Conservation (phyloP, 2,329 filamentous ascomycete species). For the Septoria linicola region DNA sequence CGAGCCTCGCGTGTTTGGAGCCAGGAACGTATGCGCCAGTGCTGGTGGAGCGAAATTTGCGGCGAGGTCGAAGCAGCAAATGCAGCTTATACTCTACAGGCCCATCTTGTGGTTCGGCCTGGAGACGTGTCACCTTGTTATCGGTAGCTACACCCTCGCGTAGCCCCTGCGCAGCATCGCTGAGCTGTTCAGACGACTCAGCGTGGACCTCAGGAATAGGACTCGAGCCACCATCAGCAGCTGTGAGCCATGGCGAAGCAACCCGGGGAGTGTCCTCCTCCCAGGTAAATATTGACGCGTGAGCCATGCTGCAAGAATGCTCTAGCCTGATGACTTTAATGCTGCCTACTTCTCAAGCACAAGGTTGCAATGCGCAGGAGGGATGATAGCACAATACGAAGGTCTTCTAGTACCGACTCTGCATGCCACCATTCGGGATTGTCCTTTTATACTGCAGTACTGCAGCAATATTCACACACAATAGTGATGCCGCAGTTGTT, state of each 20-base stretch:
- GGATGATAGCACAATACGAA: background rate
- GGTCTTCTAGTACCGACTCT: background rate
- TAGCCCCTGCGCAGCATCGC: slow-evolving; percentile 13
- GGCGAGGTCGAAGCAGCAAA: slow-evolving; percentile 74
- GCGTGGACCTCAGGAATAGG: slow-evolving; percentile 1
- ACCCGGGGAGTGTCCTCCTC: slow-evolving; percentile 84
- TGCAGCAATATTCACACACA: slow-evolving; percentile 12
- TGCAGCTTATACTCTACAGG: slow-evolving; percentile 97
- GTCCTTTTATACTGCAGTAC: background rate
- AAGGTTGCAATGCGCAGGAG: no score
- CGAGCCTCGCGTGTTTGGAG: slow-evolving; percentile 49
- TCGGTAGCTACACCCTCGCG: slow-evolving; percentile 15
- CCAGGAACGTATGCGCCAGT: slow-evolving; percentile 58
- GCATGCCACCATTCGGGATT: background rate
- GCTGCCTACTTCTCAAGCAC: no score
- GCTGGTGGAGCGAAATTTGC: slow-evolving; percentile 70
- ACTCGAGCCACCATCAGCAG: slow-evolving; percentile 9
- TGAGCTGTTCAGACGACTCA: slow-evolving; percentile 3
- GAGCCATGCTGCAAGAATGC: background rate
- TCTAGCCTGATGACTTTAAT: background rate
- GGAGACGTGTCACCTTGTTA: slow-evolving; percentile 64
- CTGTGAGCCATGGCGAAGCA: slow-evolving; percentile 80
- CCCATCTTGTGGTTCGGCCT: slow-evolving; percentile 89
- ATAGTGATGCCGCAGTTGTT: slow-evolving; percentile 7
- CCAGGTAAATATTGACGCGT: slow-evolving; percentile 82